phyloP scores from a whole-genome alignment of 1,284 basidiomycete genomes.

The Cutaneotrichosporon sp. region DNA sequence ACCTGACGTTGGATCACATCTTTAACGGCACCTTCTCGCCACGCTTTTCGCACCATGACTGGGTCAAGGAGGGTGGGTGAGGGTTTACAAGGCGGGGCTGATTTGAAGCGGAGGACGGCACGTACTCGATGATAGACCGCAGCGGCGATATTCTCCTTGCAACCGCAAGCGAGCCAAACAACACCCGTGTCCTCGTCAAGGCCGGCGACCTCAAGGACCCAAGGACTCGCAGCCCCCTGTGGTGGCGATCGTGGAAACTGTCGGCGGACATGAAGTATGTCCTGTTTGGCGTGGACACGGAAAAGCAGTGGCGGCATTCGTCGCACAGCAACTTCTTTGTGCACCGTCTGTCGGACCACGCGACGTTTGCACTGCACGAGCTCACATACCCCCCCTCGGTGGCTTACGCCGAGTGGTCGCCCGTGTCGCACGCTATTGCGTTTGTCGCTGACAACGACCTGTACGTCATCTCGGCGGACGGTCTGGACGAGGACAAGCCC shows the following conservation, averaged over 20 bases:
- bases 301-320: slow-evolving; percentile 91
- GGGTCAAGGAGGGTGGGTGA: slow-evolving; percentile 77
- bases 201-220: slow-evolving; percentile 28
- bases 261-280: slow-evolving; percentile 84
- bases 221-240: slow-evolving; percentile 53
- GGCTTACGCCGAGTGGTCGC: slow-evolving; percentile 77
- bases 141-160: slow-evolving; percentile 66
- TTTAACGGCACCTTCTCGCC: slow-evolving; percentile 79
- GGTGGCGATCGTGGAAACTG: slow-evolving; percentile 64
- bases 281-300: slow-evolving; percentile 65
- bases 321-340: slow-evolving; percentile 84
- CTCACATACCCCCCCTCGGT: slow-evolving; percentile 57
- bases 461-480: slow-evolving; percentile 60
- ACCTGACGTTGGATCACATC: slow-evolving; percentile 77
- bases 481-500: slow-evolving; percentile 18
- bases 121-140: slow-evolving; percentile 61
- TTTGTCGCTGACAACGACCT: slow-evolving; percentile 78
- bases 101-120: slow-evolving; percentile 73
- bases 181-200: slow-evolving; percentile 34
- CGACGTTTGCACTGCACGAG: slow-evolving; percentile 62
- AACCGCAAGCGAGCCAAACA: slow-evolving; percentile 58
- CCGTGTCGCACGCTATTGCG: slow-evolving; percentile 70
- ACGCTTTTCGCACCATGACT: slow-evolving; percentile 55
- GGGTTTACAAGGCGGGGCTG: neutral
- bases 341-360: slow-evolving; percentile 59